Base-by-base conservation (phyloP, 2,329 filamentous ascomycete species). In the Penicillium sp. region DNA sequence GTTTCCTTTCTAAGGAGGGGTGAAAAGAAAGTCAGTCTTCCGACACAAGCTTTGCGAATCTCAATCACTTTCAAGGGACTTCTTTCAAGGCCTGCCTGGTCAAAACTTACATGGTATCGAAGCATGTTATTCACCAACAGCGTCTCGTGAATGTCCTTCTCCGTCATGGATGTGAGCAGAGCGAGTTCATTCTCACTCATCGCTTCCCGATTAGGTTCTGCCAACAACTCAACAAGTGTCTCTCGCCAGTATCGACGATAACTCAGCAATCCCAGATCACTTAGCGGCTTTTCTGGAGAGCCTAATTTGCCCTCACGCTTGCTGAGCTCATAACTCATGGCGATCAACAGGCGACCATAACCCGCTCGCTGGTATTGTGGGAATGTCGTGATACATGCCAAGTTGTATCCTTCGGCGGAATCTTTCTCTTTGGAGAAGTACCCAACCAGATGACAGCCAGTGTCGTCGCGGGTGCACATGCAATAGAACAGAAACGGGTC, bases 361-460 rank as follows among this genome's bases (percentile, higher is more conserved):
- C 93, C 93, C 64, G 94, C 93, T 25, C 93, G 83, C 69, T 98
- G 93, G 60, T 94, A 97, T 66, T 98, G 94, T 0, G 93, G 93
- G 3, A 98, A 76, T 0, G 93, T 98, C 50, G 98, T 76, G 66
- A 98, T 98, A 79, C 94, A 98, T 4, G 93, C 94, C 29, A 98
- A 85, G 65, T 98, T 98, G 78, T 97, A 98, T 28, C 88, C 89
- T 61, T 98, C 94, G 0, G 90, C 90, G 35, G 86, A 91, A 69
- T 98, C 93, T 60, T 98, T 98, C 69, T 98, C 93, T 67, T 98
- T 98, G 47, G 88, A 95, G 62, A 98, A 98, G 66, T 98, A 98
- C n/a, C 93, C 93, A 26, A 97, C 91, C 58, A 98, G 93, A 66
- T 96, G 93, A 64, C 93, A 96, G 13, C 91, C 91, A 13, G 85